phyloP scores from a whole-genome alignment of 306 rosid species.

The Biancaea sappan region DNA sequence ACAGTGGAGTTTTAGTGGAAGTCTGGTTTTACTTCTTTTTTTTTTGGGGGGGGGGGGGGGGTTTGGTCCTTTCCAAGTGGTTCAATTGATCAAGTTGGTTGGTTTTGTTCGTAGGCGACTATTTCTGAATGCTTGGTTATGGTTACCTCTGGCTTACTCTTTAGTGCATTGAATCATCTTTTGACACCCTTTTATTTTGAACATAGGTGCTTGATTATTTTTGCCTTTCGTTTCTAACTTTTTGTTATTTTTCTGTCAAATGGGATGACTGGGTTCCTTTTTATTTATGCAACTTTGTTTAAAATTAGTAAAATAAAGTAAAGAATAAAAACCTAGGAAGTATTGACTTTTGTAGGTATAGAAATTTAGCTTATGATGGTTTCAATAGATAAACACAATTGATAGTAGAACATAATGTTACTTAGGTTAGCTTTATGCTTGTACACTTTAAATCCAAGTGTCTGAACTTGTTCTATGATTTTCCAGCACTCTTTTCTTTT shows the following conservation, averaged over 20 bases:
- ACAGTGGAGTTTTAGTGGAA: not conserved
- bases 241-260: not conserved
- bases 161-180: not conserved
- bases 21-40: not conserved
- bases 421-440: not conserved
- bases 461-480: not conserved
- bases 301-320: not conserved
- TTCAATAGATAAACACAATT: not conserved
- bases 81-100: not conserved
- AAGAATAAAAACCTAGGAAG: too few relatives aligned
- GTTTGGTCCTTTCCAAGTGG: not conserved
- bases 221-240: not conserved
- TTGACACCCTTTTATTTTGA: not conserved
- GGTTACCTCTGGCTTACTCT: not conserved
- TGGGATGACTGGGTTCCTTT: not conserved
- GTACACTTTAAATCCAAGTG: not conserved
- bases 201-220: not conserved
- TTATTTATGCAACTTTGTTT: not conserved
- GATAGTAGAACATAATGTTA: not conserved
- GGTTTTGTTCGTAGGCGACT: not conserved
- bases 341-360: not conserved
- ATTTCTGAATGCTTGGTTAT: not conserved
- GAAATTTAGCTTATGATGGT: not conserved
- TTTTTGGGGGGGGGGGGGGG: too few relatives aligned
- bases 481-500: not conserved